Evolutionary conservation across 345 rosid species (phyloP).

Genomic region (Salix udensis): DNA sequence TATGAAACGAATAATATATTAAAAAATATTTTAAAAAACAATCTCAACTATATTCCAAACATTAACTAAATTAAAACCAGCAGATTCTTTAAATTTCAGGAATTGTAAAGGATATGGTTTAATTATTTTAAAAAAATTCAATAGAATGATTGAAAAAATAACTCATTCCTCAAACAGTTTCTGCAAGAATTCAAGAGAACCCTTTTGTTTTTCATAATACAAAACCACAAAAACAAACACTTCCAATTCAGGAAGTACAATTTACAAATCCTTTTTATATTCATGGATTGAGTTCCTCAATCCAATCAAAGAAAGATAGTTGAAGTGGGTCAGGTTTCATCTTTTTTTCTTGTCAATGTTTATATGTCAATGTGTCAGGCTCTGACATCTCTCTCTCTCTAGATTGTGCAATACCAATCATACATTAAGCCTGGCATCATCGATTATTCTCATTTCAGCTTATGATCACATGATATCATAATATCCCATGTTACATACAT

Average conservation of each 20-base stretch:
- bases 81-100: background rate
- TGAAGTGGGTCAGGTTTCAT: constrained; percentile 19
- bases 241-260: background rate
- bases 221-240: background rate
- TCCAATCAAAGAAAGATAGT: constrained; percentile 16
- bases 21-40: no score
- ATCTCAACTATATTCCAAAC: no score
- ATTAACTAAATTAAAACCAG: no score
- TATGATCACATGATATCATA: constrained; percentile 2
- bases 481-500: constrained; percentile 10
- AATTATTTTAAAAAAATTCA: background rate
- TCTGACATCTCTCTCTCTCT: constrained; percentile 19
- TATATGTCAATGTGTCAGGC: constrained; percentile 21
- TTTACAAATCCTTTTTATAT: background rate
- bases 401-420: constrained; percentile 14
- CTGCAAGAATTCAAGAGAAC: constrained; percentile 14
- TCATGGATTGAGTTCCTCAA: background rate
- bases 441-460: constrained; percentile 15
- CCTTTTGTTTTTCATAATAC: background rate
- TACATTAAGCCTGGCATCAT: constrained; percentile 26
- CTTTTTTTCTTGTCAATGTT: background rate
- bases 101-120: background rate
- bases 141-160: background rate
- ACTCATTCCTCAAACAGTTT: constrained; percentile 4
- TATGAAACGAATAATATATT: no score